Evolutionary conservation across 108 stramenopile species (phyloP).

Genomic region (Skeletonema grethae): DNA sequence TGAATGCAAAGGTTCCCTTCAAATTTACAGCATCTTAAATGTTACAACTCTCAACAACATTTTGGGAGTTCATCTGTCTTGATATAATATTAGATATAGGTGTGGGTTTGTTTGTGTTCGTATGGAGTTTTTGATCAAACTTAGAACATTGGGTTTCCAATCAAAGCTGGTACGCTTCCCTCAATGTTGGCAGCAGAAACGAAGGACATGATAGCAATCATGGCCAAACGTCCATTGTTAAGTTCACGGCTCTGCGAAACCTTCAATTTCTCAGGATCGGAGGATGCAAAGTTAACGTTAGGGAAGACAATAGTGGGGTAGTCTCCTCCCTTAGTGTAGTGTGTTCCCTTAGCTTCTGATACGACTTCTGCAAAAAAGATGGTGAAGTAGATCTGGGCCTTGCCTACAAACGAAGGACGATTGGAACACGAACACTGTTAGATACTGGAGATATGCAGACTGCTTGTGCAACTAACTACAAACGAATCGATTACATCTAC

Average conservation of each 20-base stretch:
- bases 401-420: constrained; percentile 11
- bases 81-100: not conserved
- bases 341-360: constrained; percentile 42
- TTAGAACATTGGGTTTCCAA: constrained; percentile 63
- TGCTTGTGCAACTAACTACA: not conserved
- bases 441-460: not conserved
- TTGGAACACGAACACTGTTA: not conserved
- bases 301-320: constrained; percentile 40
- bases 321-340: constrained; percentile 48
- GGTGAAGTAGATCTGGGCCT: constrained; percentile 42
- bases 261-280: constrained; percentile 33
- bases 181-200: constrained; percentile 68
- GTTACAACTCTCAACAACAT: constrained; percentile 2
- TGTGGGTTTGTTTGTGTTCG: constrained; percentile 2
- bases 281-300: constrained; percentile 17
- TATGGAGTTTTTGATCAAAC: not conserved
- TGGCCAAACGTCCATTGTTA: constrained; percentile 66
- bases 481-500: not conserved
- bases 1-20: too few relatives aligned
- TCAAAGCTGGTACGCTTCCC: constrained; percentile 70
- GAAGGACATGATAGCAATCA: constrained; percentile 85
- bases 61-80: constrained; percentile 3
- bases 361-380: constrained; percentile 42
- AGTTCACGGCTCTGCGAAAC: constrained; percentile 31
- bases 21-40: too few relatives aligned